A percentile compares a stretch with the other conserved stretches of the same genome.
phyloP scores from a whole-genome alignment of 2,329 filamentous ascomycete species.

The Rosellinia necatrix region DNA sequence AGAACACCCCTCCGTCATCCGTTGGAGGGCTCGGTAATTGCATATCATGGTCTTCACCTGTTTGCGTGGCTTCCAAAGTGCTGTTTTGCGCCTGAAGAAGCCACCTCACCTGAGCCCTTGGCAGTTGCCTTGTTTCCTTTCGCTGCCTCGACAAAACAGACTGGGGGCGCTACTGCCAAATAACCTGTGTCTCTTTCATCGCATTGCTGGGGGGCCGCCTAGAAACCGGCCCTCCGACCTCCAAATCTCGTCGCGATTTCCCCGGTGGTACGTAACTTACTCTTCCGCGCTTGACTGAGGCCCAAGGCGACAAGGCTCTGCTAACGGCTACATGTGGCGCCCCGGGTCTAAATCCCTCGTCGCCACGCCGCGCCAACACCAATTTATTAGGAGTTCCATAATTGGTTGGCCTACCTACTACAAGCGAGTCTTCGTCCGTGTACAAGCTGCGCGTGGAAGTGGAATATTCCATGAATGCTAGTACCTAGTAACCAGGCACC shows the following conservation, averaged over 20 bases:
- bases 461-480: too few relatives aligned
- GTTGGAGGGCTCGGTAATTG: not conserved
- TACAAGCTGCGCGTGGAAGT: not conserved
- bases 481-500: too few relatives aligned
- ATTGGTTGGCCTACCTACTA: constrained; percentile 21
- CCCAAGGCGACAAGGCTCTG: not conserved
- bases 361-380: not conserved
- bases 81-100: constrained; percentile 1
- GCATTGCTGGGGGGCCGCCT: not conserved
- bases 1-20: not conserved
- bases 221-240: not conserved
- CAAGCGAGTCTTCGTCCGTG: constrained; percentile 16
- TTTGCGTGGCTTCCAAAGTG: not conserved
- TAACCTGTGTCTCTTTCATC: constrained; percentile 2
- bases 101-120: constrained; percentile 21
- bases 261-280: not conserved
- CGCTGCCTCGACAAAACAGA: constrained; percentile 4
- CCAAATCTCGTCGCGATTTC: not conserved
- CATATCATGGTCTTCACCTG: constrained; percentile 5
- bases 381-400: not conserved
- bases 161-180: constrained; percentile 12
- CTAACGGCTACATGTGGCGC: not conserved
- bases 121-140: constrained; percentile 25
- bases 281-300: not conserved
- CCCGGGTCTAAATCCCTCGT: not conserved